phyloP scores from a whole-genome alignment of 2,329 filamentous ascomycete genomes.

The Pseudogymnoascus sp. region DNA sequence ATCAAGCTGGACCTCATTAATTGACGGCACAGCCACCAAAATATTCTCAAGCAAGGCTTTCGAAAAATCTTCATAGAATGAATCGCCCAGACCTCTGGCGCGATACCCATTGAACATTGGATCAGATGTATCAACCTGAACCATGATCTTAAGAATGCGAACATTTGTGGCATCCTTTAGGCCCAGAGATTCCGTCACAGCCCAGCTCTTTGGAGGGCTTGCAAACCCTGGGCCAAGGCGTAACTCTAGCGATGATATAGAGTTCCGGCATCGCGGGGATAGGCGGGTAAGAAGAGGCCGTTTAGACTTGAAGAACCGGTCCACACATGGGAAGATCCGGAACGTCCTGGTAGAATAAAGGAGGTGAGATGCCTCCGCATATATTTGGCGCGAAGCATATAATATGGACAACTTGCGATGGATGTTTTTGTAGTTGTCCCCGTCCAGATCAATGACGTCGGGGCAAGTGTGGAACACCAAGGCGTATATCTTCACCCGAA shows the following conservation, averaged over 20 bases:
- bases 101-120: constrained; percentile 60
- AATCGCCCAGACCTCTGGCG: constrained; percentile 39
- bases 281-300: constrained; percentile 61
- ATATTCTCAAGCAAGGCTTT: constrained; percentile 47
- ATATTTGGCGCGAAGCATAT: constrained; percentile 50
- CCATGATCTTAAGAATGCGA: constrained; percentile 54
- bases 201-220: constrained; percentile 61
- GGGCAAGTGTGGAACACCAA: constrained; percentile 48
- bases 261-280: constrained; percentile 48
- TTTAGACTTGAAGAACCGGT: constrained; percentile 64
- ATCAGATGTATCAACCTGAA: constrained; percentile 64
- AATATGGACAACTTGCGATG: constrained; percentile 52
- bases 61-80: constrained; percentile 64
- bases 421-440: constrained; percentile 54
- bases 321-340: constrained; percentile 58
- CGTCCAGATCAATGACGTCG: constrained; percentile 56
- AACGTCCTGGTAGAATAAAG: constrained; percentile 58
- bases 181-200: constrained; percentile 55
- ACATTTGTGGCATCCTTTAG: constrained; percentile 53
- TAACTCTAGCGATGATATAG: constrained; percentile 57
- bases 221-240: constrained; percentile 67
- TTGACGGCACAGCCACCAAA: constrained; percentile 45
- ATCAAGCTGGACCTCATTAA: constrained; percentile 59
- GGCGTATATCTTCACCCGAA: constrained; percentile 61
- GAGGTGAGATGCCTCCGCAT: constrained; percentile 53